Evolutionary conservation across 345 rosid species (phyloP).

Genomic region (Barbarea vulgaris): DNA sequence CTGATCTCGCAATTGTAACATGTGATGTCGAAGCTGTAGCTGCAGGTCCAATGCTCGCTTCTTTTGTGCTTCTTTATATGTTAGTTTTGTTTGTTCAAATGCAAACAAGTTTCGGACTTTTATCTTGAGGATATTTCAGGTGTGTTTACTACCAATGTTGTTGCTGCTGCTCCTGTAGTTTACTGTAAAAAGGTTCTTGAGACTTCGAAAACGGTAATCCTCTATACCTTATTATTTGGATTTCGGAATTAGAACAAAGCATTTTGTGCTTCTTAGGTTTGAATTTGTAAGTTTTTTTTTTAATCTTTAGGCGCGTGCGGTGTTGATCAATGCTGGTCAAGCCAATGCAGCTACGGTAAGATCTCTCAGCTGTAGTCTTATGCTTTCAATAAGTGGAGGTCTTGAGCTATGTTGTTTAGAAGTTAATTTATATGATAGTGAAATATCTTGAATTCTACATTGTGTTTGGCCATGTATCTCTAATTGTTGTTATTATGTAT

Average conservation of each 20-base stretch:
- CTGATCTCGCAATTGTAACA: constrained; percentile 81
- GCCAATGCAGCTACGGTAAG: constrained; percentile 99
- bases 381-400: constrained; percentile 2
- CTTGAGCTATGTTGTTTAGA: constrained; percentile 8
- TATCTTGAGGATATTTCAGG: constrained; percentile 48
- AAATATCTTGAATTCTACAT: background rate
- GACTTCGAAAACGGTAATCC: constrained; percentile 53
- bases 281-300: background rate
- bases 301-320: constrained; percentile 75
- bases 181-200: constrained; percentile 72
- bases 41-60: constrained; percentile 49
- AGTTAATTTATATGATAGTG: background rate
- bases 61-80: background rate
- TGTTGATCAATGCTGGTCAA: constrained; percentile 95
- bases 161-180: constrained; percentile 93
- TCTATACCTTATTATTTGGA: background rate
- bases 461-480: background rate
- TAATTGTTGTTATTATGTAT: background rate
- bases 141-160: constrained; percentile 76
- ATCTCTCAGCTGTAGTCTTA: constrained; percentile 17
- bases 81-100: background rate
- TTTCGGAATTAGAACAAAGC: background rate
- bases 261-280: constrained; percentile 9
- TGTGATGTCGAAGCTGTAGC: constrained; percentile 83
- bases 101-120: constrained; percentile 6